Base-by-base conservation (phyloP, 2,329 filamentous ascomycete species). In the Talaromyces sp. region DNA sequence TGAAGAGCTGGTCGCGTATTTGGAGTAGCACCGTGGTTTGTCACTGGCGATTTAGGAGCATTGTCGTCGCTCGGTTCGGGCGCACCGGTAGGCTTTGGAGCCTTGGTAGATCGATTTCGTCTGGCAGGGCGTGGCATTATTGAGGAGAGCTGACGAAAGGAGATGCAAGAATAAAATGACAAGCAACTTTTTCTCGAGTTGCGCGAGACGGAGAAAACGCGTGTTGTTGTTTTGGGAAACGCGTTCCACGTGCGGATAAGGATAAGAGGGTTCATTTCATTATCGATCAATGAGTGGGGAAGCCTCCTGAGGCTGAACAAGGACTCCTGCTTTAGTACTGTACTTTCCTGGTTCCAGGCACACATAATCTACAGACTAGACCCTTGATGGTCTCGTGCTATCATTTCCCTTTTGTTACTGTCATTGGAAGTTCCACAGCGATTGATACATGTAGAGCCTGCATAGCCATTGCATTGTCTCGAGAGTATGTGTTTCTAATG, bases 41-140 rank as follows among this genome's bases (percentile, higher is more conserved):
- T 20, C n/a, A 46, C 44, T 6, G 54, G 59, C 3, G 61, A 58
- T 52, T 56, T 49, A 42, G 56, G 11, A 40, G 47, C 60, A 51
- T 45, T 43, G 27, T 57, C 36, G 24, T 41, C 40, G 19, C 29
- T 47, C 9, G 51, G 24, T 43, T 56, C 47, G 14, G 39, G 33
- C 3, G 48, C 24, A 32, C 29, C 39, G 3, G 29, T 35, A 29
- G 24, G 52, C 42, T 52, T 43, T 29, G 52, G 17, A 13, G 51
- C 36, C 19, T 63, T 61, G 9, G 42, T 48, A 4, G 47, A 55
- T 29, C 61, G 51, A 39, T 53, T 65, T 57, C 61, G 48, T 55
- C 61, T 65, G 4, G 62, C 62, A 44, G 62, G 62, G 33, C 62
- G 62, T 44, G 62, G 62, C 62, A 64, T 64, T 36, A 16, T 52